Percentiles rank a stretch among this genome's conserved stretches.
Conservation (phyloP, 176 grass and related monocot genomes). For the Raddia guianensis region DNA sequence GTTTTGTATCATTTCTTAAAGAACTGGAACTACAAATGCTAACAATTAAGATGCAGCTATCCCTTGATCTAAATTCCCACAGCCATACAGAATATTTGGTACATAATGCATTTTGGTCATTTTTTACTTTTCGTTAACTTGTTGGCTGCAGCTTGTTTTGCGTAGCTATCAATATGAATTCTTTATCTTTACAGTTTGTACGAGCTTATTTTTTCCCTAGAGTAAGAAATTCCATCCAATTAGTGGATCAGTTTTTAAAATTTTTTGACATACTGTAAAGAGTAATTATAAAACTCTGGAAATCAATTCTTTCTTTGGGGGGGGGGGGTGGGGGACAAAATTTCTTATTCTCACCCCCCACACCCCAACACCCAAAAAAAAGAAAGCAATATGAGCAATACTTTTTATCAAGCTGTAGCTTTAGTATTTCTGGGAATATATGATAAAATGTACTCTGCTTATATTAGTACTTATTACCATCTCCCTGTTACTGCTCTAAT, state of each 20-base stretch:
- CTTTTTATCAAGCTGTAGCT: neutral
- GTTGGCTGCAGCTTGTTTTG: neutral
- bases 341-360: no score
- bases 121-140: slow-evolving; percentile 1
- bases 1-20: neutral
- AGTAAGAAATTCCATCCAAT: neutral
- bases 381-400: neutral
- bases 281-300: neutral
- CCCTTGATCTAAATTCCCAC: neutral
- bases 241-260: neutral
- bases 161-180: neutral
- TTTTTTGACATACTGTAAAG: neutral
- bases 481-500: slow-evolving; percentile 14
- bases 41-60: slow-evolving; percentile 10
- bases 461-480: slow-evolving; percentile 15
- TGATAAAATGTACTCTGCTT: slow-evolving; percentile 9
- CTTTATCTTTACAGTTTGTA: neutral
- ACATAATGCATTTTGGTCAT: neutral
- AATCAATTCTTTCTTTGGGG: no score
- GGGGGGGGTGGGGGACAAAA: no score
- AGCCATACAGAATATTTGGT: neutral
- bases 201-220: neutral
- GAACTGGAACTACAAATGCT: neutral
- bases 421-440: neutral
- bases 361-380: no score